Evolutionary conservation across 768 basidiomycete genomes (phyloP), one percentile per base, ranked within the genome.

Genomic region (Tubosaeta sp.): DNA sequence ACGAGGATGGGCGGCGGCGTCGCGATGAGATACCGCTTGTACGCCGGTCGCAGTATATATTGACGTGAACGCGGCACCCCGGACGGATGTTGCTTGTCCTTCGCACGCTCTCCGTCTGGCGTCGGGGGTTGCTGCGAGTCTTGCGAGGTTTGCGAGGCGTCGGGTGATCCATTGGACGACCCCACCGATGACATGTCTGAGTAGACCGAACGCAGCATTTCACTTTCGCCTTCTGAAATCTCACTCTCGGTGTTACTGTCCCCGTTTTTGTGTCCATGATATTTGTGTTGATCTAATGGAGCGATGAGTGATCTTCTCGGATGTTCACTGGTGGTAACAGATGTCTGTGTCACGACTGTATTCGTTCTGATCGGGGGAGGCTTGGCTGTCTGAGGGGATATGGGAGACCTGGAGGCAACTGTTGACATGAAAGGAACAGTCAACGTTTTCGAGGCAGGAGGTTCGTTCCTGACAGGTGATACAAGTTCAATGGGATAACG

Each of bases 1-100:
- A 94, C 89, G 50, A 97, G 81, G 29, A 96, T 79, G 0, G 93
- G 90, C 0, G 94, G 94, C 2, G 88, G 84, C 0, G 76, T 77
- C 14, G 85, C 81, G 66, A 98, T 89, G 52, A 98, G 83, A 69
- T 96, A 98, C 12, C 94, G 88, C 69, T 98, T 98, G 73, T 91
- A 93, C 4, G 92, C 91, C 1, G 89, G 78, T 2, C 90, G 82
- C 70, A 88, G 77, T 42, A 95, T 76, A 44, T 83, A 84, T 30
- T 88, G 89, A 52, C 77, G 74, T 18, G 70, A 68, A 31, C 68
- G 72, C 14, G 74, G 71, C 3, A 76, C 55, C 0, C 62, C 62
- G 0, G 63, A 57, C 9, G 56, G 51, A 32, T 58, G 81, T 77
- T 9, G 62, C 53, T 46, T 69, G 69, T 52, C 52, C 48, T 59